Base-by-base conservation (phyloP, 805 yeast genomes). In the Lachancea dasiensis region DNA sequence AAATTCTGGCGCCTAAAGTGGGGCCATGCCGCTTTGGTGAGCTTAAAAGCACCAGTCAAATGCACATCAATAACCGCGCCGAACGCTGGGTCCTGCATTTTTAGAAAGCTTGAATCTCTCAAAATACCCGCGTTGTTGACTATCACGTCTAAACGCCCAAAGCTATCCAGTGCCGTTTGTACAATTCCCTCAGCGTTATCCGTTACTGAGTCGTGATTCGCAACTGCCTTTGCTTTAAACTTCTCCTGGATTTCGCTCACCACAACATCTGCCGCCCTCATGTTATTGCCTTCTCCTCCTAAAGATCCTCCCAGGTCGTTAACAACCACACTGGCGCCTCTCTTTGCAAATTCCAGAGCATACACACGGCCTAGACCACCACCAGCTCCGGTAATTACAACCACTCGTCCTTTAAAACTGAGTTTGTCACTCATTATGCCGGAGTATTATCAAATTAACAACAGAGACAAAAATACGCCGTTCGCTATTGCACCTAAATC, bases 51-150 rank as follows among this genome's bases (percentile, higher is more conserved):
- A 52, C 97, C 97, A 52, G 77, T 83, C 42, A 92, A 70, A 65
- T 90, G 98, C 33, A 90, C 97, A 49, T 81, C 84, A 35, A 86
- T 59, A 21, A 90, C 94, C 40, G 80, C 71, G 46, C 75, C 71
- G 70, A 85, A 90, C 55, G 86, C 90, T 54, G 79, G 68, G 51
- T 75, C 86, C 14, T 76, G 64, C 95, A 90, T 86, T 52, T 87
- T 90, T 60, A 79, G 81, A 68, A 90, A 82, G 23, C 86, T 76
- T 17, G 86, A 69, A 59, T 90, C 98, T 57, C 95, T 79, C 54
- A 90, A 70, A 43, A 90, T 89, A 34, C 98, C 98, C 9, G 97
- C 98, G 59, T 90, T 90, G 70, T 90, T 90, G 54, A 90, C 75
- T 49, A 90, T 70, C 34, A 90, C 68, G 65, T 90, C 96, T 31